phyloP scores from a whole-genome alignment of 768 basidiomycete species.

The Boletus edulis region DNA sequence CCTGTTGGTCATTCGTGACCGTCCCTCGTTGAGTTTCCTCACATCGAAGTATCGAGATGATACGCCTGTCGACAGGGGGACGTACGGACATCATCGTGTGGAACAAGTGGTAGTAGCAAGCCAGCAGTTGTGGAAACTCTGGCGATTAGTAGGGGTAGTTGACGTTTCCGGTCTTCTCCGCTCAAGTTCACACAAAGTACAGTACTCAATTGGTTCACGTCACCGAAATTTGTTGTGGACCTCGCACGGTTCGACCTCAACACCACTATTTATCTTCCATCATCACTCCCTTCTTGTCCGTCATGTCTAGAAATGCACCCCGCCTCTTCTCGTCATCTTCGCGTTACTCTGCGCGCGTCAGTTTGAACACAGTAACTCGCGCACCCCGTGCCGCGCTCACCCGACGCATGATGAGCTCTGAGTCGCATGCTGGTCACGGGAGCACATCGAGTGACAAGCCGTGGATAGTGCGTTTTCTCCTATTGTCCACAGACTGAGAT shows the following conservation, averaged over 20 bases:
- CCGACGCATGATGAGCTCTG: slow-evolving; percentile 28
- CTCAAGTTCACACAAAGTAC: slow-evolving; percentile 23
- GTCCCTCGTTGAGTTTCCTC: not conserved
- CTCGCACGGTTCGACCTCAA: slow-evolving; percentile 7
- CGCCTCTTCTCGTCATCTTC: slow-evolving; percentile 16
- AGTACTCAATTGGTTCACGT: slow-evolving; percentile 15
- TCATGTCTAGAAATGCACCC: slow-evolving; percentile 22
- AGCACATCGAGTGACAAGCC: slow-evolving; percentile 19
- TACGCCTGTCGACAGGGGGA: not conserved
- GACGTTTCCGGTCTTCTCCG: slow-evolving; percentile 23
- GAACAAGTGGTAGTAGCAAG: not conserved
- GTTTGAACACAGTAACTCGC: slow-evolving; percentile 3
- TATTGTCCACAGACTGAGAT: not conserved
- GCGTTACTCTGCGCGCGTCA: slow-evolving; percentile 15
- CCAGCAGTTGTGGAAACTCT: not conserved
- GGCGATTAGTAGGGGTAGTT: not conserved
- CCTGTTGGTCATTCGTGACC: not conserved
- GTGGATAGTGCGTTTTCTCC: slow-evolving; percentile 28
- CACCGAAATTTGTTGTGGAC: slow-evolving; percentile 23
- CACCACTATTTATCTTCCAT: slow-evolving; percentile 11
- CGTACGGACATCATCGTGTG: too few species aligned
- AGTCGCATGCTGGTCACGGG: slow-evolving; percentile 20
- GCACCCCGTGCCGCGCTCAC: slow-evolving; percentile 13
- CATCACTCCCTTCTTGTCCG: not conserved
- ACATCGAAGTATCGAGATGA: not conserved